Base-by-base conservation (phyloP, 2,329 filamentous ascomycete species). In the Epichloe amarillans region DNA sequence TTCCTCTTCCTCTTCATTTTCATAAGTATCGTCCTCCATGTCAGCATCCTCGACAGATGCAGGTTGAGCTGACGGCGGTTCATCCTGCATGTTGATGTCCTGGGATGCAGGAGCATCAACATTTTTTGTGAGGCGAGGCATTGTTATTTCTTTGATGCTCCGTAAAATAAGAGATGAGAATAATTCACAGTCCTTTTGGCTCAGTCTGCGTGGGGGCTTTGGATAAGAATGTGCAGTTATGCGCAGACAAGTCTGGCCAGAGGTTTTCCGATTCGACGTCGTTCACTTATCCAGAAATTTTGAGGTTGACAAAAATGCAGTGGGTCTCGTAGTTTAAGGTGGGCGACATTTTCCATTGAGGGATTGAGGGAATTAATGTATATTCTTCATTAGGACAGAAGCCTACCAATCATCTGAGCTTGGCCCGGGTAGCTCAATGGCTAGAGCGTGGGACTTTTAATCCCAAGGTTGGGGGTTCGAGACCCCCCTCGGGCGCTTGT, bases 11-110 rank as follows among this genome's bases (percentile, higher is more conserved):
- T 67, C 62, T 38, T 61, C 62, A 12, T 63, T 66, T 14, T 58
- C 61, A 4, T 61, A 59, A 11, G 58, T 59, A 15, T 58, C 57
- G 23, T 62, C 58, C 33, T 55, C 54, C 57, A 58, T 62, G 43
- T 64, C 66, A 8, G 64, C 64, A 50, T 71, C 69, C 42, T 64
- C 63, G 41, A 54, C 60, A 21, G 58, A 58, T 46, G 61, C 62
- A 26, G 61, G 58, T 58, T 69, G 66, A 40, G 66, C 67, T 45
- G 68, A 67, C 19, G 66, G 60, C 39, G 68, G 65, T 45, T 62
- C 70, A 58, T 75, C 72, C 49, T 73, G 66, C 72, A 75, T 75
- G 55, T 59, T 60, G 52, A 62, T 61, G 52, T 71, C 68, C 54
- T 67, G 58, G 2, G 61, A 60, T 41, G 57, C 56, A 47, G 60